Conservation (phyloP, 2,329 filamentous ascomycete species). For the Trichoderma sp. region DNA sequence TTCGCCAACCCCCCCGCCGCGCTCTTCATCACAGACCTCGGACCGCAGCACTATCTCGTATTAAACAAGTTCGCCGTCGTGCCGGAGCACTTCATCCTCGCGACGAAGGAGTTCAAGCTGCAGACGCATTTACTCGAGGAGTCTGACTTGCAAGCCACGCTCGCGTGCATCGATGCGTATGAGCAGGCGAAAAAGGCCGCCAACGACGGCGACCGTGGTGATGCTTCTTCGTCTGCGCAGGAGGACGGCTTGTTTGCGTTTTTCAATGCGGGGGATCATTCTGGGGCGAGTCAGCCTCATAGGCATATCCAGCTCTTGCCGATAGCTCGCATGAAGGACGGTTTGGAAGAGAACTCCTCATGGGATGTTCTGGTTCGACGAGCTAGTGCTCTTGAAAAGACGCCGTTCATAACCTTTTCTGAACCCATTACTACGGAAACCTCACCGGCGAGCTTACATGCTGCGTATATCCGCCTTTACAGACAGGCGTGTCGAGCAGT, state of each 20-base stretch:
- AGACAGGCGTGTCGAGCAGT: constrained; percentile 47
- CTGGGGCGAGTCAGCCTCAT: constrained; percentile 72
- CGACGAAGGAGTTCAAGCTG: constrained; percentile 63
- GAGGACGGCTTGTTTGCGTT: constrained; percentile 60
- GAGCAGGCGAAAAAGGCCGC: constrained; percentile 28
- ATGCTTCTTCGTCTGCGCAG: background rate
- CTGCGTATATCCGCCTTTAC: constrained; percentile 53
- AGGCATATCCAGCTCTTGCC: constrained; percentile 73
- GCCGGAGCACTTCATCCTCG: constrained; percentile 70
- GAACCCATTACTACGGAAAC: constrained; percentile 43
- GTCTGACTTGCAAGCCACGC: constrained; percentile 62
- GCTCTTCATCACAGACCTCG: constrained; percentile 56
- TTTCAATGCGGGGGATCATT: constrained; percentile 70
- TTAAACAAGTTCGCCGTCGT: constrained; percentile 77
- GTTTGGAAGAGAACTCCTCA: constrained; percentile 41
- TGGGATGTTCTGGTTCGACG: constrained; percentile 56
- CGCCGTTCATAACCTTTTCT: constrained; percentile 51
- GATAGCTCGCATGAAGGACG: constrained; percentile 62
- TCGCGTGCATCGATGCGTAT: constrained; percentile 64
- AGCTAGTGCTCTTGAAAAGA: constrained; percentile 15
- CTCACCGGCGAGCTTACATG: constrained; percentile 43
- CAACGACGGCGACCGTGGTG: background rate
- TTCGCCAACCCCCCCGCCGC: constrained; percentile 62
- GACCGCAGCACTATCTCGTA: constrained; percentile 62
- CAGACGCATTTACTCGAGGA: constrained; percentile 66